Percentiles rank a stretch among this genome's conserved stretches.
Evolutionary conservation across 192 early-diverging fungal species (phyloP).

Genomic region (Rhizophagus sp.): DNA sequence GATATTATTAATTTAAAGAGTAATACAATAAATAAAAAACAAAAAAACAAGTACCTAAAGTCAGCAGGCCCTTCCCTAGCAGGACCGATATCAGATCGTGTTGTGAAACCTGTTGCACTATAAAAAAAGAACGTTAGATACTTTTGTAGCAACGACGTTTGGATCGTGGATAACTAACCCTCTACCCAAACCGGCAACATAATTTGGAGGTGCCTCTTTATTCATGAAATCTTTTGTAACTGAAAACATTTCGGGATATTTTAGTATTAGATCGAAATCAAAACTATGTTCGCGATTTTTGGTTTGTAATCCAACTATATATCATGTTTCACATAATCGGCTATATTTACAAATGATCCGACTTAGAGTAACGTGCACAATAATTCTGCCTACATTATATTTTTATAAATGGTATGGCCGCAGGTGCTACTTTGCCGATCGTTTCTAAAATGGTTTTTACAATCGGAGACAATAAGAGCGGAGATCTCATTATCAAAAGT

Average conservation of each 20-base stretch:
- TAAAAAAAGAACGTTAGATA: slow-evolving; percentile 7
- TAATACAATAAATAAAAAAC: not conserved
- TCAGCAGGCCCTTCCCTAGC: slow-evolving; percentile 74
- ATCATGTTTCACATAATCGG: too few species aligned
- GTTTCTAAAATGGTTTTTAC: too few species aligned
- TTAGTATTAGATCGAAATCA: too few species aligned
- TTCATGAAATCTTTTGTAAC: slow-evolving; percentile 87
- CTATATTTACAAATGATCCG: too few species aligned
- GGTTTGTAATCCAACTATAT: too few species aligned
- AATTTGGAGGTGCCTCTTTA: slow-evolving; percentile 91
- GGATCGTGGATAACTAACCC: slow-evolving; percentile 48
- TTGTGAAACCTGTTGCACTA: slow-evolving; percentile 95
- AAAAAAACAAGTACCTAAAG: slow-evolving; percentile 37
- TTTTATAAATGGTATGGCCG: too few species aligned
- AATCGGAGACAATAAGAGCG: too few species aligned
- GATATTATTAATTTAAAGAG: not conserved
- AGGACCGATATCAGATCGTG: slow-evolving; percentile 96
- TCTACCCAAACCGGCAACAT: slow-evolving; percentile 96
- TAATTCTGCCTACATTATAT: too few species aligned
- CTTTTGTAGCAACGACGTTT: not conserved
- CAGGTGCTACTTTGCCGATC: too few species aligned
- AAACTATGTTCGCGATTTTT: too few species aligned
- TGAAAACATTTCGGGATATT: slow-evolving; percentile 49
- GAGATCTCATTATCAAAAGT: too few species aligned
- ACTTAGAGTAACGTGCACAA: too few species aligned